Conservation (phyloP, 2,329 filamentous ascomycete genomes). For the Leptoxyphium fumago region DNA sequence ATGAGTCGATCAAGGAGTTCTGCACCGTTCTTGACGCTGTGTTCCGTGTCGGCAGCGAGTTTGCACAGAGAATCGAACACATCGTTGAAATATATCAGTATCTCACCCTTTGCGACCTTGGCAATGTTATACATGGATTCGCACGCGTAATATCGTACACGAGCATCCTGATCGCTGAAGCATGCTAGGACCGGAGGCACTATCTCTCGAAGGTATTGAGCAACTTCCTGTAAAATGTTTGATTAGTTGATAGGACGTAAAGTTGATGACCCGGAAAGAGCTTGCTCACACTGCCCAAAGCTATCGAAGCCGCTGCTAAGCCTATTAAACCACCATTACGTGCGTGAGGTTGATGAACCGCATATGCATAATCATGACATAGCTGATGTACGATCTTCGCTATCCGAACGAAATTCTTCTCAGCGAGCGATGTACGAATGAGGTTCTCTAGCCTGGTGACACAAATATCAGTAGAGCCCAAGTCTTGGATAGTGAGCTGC, state of each 20-base stretch:
- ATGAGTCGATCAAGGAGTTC: slow-evolving; percentile 87
- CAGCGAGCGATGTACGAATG: slow-evolving; percentile 68
- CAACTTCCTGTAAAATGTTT: slow-evolving; percentile 54
- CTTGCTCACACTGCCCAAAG: slow-evolving; percentile 66
- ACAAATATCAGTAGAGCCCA: slow-evolving; percentile 2
- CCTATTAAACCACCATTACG: slow-evolving; percentile 93
- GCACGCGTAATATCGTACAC: slow-evolving; percentile 94
- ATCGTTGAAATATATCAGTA: slow-evolving; percentile 92
- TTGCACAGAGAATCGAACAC: slow-evolving; percentile 97
- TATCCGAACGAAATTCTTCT: slow-evolving; percentile 66
- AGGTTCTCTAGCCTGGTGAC: slow-evolving; percentile 66
- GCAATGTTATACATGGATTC: slow-evolving; percentile 99
- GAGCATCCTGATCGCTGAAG: slow-evolving; percentile 94
- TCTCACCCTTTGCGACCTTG: slow-evolving; percentile 96
- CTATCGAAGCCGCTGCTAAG: slow-evolving; percentile 87
- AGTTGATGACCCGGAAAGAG: not conserved
- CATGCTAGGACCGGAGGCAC: slow-evolving; percentile 93
- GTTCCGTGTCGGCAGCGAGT: slow-evolving; percentile 85
- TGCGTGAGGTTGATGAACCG: slow-evolving; percentile 90
- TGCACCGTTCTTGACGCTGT: slow-evolving; percentile 95
- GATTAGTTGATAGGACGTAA: not conserved
- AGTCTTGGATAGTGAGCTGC: too few relatives aligned
- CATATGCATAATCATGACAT: slow-evolving; percentile 94
- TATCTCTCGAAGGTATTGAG: slow-evolving; percentile 81
- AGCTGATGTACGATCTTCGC: slow-evolving; percentile 85